These are phyloP conservation scores for Kentomonas sorsogonicus DNA, from an alignment of 208 protist species.

Conservation along the genomic window DNA sequence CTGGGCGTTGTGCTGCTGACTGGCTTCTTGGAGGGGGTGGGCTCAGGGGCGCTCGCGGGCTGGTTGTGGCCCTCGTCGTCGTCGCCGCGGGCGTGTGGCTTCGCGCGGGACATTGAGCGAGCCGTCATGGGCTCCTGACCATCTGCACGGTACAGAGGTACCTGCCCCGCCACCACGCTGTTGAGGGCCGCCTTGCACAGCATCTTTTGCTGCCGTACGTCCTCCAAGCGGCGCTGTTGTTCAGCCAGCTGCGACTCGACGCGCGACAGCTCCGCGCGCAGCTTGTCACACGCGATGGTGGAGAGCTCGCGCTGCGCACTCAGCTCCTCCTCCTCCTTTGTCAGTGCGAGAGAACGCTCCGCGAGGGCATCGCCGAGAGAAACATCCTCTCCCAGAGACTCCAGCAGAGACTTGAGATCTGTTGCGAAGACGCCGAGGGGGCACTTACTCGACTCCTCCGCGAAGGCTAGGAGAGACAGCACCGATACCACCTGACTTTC, in stretches of 20 bases:
- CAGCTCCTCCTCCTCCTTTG: slow-evolving; percentile 70
- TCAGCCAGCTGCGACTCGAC: slow-evolving; percentile 75
- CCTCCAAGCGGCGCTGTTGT: slow-evolving; percentile 42
- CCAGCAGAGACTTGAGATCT: slow-evolving; percentile 30
- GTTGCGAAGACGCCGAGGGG: slow-evolving; percentile 58
- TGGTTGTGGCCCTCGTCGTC: slow-evolving; percentile 24
- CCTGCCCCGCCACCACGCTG: slow-evolving; percentile 50
- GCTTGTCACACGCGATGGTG: slow-evolving; percentile 62
- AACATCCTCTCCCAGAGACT: slow-evolving; percentile 6
- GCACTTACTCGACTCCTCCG: slow-evolving; percentile 43
- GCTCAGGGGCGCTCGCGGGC: slow-evolving; percentile 34
- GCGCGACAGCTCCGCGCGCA: slow-evolving; percentile 67
- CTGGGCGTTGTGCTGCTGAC: too few relatives aligned
- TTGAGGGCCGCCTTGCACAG: slow-evolving; percentile 76
- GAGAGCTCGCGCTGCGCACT: slow-evolving; percentile 37
- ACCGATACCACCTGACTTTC: slow-evolving; percentile 57
- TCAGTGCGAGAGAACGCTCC: slow-evolving; percentile 43
- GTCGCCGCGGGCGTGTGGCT: slow-evolving; percentile 14
- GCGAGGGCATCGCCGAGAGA: slow-evolving; percentile 57
- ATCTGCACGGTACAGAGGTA: slow-evolving; percentile 26
- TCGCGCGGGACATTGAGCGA: slow-evolving; percentile 5
- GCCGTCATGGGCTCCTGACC: background rate
- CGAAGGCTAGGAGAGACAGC: slow-evolving; percentile 43
- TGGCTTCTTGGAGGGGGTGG: slow-evolving; percentile 23
- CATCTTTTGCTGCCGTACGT: slow-evolving; percentile 63